Conservation (phyloP, 1,284 basidiomycete genomes). For the Cutaneotrichosporon cyanovorans region DNA sequence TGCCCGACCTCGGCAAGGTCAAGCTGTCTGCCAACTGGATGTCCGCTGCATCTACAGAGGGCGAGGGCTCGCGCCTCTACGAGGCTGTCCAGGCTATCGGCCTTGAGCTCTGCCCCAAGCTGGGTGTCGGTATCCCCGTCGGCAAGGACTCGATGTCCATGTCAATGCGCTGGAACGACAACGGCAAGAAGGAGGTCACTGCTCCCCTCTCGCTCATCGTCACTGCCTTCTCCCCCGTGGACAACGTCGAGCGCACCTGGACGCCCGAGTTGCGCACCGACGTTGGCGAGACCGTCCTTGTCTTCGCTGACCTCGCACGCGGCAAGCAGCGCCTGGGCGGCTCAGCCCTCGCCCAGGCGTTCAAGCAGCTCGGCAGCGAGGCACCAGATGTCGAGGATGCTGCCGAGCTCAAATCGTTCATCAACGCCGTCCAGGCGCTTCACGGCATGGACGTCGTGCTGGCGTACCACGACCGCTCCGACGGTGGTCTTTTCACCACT, state of each 20-base stretch:
- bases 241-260: slow-evolving; percentile 77
- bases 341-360: slow-evolving; percentile 92
- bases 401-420: slow-evolving; percentile 68
- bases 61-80: slow-evolving; percentile 86
- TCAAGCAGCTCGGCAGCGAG: slow-evolving; percentile 71
- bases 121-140: slow-evolving; percentile 91
- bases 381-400: slow-evolving; percentile 84
- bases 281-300: slow-evolving; percentile 56
- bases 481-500: slow-evolving; percentile 88
- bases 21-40: slow-evolving; percentile 99
- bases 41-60: slow-evolving; percentile 84
- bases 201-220: slow-evolving; percentile 87
- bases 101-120: slow-evolving; percentile 85
- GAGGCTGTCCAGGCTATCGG: slow-evolving; percentile 90
- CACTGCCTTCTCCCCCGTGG: slow-evolving; percentile 86
- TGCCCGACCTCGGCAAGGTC: slow-evolving; percentile 64
- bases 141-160: slow-evolving; percentile 99
- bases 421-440: slow-evolving; percentile 63
- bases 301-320: slow-evolving; percentile 82
- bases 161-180: slow-evolving; percentile 87
- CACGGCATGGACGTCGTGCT: slow-evolving; percentile 62
- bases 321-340: slow-evolving; percentile 84
- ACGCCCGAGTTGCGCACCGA: slow-evolving; percentile 78
- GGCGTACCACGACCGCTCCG: slow-evolving; percentile 96
- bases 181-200: slow-evolving; percentile 67